phyloP scores from a whole-genome alignment of 164 flowering plant genomes.

The Cinnamomum micranthum region DNA sequence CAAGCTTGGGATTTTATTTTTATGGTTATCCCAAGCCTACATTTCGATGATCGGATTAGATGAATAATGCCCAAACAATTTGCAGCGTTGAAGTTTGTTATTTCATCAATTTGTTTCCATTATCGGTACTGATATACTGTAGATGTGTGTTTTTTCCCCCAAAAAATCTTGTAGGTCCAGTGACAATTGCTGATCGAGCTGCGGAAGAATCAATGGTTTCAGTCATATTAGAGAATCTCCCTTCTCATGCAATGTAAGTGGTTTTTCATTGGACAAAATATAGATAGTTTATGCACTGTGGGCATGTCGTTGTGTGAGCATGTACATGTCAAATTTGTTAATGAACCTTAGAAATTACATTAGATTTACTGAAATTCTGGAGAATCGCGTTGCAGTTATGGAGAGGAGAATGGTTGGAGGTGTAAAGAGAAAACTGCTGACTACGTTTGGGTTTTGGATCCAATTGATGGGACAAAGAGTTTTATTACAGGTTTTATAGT shows the following conservation, averaged over 20 bases:
- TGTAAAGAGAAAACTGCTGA: constrained; percentile 71
- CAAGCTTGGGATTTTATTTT: no score
- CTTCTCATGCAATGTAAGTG: constrained; percentile 91
- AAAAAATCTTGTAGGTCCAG: constrained; percentile 65
- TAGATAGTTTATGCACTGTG: not conserved
- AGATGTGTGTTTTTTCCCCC: not conserved
- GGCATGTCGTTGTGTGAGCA: not conserved
- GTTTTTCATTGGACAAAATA: not conserved
- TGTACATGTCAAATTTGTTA: not conserved
- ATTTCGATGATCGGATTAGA: no score
- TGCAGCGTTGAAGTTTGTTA: not conserved
- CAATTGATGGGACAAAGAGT: constrained; percentile 98
- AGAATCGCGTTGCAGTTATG: constrained; percentile 48
- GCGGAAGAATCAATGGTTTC: constrained; percentile 94
- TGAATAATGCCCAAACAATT: no score
- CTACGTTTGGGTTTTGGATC: constrained; percentile 96
- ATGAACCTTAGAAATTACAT: not conserved
- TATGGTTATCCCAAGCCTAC: no score
- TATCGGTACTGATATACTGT: not conserved
- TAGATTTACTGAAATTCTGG: not conserved
- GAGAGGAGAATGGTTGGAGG: constrained; percentile 97
- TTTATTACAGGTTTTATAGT: constrained; percentile 73
- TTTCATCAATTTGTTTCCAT: not conserved
- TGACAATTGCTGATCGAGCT: constrained; percentile 83
- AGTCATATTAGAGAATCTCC: constrained; percentile 60